Evolutionary conservation across 2,329 filamentous ascomycete genomes (phyloP).

Genomic region (Amauroascus niger): DNA sequence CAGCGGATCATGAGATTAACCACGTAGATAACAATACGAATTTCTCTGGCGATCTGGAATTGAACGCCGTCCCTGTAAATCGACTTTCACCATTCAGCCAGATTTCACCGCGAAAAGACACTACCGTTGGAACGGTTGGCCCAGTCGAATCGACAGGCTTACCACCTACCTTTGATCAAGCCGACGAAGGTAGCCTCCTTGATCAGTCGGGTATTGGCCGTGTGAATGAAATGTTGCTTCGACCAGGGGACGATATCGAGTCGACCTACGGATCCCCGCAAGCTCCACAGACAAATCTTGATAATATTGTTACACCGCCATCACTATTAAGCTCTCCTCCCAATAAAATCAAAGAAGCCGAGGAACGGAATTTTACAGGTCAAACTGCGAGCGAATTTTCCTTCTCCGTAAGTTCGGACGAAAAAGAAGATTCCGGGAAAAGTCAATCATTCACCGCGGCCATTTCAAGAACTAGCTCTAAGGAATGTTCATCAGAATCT

Average conservation of each 20-base stretch:
- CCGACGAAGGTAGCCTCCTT: background rate
- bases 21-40: background rate
- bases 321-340: background rate
- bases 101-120: background rate
- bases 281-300: background rate
- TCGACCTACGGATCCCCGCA: background rate
- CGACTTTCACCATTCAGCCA: background rate
- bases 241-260: background rate
- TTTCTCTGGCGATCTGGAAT: background rate
- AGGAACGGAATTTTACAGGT: background rate
- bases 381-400: background rate
- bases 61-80: background rate
- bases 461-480: background rate
- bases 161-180: background rate
- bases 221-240: background rate
- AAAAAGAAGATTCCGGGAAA: background rate
- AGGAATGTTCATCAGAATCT: background rate
- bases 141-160: background rate
- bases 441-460: background rate
- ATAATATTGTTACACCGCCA: background rate
- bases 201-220: background rate
- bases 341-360: background rate
- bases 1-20: background rate
- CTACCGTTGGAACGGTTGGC: background rate
- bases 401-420: background rate